Percentiles rank a stretch among this genome's conserved stretches.
Evolutionary conservation across 495 filamentous ascomycete genomes (phyloP).

Genomic region (Halenospora varia): DNA sequence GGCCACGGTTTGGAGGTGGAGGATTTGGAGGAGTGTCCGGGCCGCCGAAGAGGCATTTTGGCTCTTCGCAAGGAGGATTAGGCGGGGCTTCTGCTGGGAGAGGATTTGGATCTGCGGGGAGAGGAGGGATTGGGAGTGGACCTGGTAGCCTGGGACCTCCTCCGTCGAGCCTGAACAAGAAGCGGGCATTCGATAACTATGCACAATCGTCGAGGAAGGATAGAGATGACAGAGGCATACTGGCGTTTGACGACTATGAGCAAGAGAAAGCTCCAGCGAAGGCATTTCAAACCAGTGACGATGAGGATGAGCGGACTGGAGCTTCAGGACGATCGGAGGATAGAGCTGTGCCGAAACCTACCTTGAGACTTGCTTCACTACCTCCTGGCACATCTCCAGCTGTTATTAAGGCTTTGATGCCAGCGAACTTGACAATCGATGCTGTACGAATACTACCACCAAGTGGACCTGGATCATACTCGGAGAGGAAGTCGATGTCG

Average conservation of each 20-base stretch:
- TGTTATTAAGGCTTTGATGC: slow-evolving; percentile 70
- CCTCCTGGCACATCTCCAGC: slow-evolving; percentile 65
- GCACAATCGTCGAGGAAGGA: slow-evolving; percentile 31
- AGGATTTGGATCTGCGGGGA: slow-evolving; percentile 29
- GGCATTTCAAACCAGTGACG: slow-evolving; percentile 46
- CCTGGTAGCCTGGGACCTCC: slow-evolving; percentile 71
- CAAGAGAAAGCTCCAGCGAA: slow-evolving; percentile 29
- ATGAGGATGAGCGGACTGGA: slow-evolving; percentile 42
- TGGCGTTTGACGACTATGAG: slow-evolving; percentile 54
- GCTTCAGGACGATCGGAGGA: slow-evolving; percentile 34
- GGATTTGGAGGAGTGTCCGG: slow-evolving; percentile 8
- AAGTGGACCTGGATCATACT: slow-evolving; percentile 42
- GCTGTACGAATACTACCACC: slow-evolving; percentile 70
- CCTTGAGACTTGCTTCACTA: slow-evolving; percentile 64
- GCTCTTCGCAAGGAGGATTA: slow-evolving; percentile 26
- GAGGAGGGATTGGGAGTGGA: slow-evolving; percentile 52
- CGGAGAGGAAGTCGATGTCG: slow-evolving; percentile 71
- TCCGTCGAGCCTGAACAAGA: slow-evolving; percentile 45
- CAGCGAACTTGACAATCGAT: slow-evolving; percentile 66
- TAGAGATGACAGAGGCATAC: slow-evolving; percentile 26
- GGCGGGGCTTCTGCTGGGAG: slow-evolving; percentile 21
- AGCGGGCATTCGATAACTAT: slow-evolving; percentile 40
- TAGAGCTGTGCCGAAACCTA: slow-evolving; percentile 78
- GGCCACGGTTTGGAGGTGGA: slow-evolving; percentile 33
- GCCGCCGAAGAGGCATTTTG: slow-evolving; percentile 50